phyloP scores from a whole-genome alignment of 495 filamentous ascomycete species.

The Talaromyces wortmannii region DNA sequence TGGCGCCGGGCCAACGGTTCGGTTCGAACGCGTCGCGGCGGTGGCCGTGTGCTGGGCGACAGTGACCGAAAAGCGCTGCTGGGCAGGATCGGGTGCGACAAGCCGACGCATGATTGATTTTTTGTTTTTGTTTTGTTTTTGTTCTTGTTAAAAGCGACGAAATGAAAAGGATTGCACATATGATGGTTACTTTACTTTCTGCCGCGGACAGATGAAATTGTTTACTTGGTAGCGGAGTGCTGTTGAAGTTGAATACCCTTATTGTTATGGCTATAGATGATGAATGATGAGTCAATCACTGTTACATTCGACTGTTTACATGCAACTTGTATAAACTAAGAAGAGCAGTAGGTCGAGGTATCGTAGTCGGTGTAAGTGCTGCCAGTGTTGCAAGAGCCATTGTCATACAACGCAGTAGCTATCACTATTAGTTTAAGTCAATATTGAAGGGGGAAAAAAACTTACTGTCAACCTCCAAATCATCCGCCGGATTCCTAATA shows the following conservation, averaged over 20 bases:
- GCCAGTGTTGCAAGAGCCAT: background rate
- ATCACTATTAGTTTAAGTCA: background rate
- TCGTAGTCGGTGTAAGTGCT: slow-evolving; percentile 1
- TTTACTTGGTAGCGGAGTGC: background rate
- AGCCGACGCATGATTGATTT: slow-evolving; percentile 28
- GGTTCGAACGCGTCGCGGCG: slow-evolving; percentile 23
- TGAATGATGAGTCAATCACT: background rate
- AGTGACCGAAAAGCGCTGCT: slow-evolving; percentile 68
- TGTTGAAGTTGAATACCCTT: slow-evolving; percentile 3
- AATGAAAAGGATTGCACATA: background rate
- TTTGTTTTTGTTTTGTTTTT: background rate
- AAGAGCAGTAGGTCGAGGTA: slow-evolving; percentile 1
- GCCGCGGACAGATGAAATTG: too few relatives aligned
- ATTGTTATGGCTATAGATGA: background rate
- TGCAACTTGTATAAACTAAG: too few relatives aligned
- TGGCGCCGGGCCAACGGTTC: slow-evolving; percentile 36
- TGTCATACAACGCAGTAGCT: slow-evolving; percentile 1
- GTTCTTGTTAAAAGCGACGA: background rate
- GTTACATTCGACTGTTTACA: background rate
- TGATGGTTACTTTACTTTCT: background rate
- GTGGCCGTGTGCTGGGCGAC: slow-evolving; percentile 49
- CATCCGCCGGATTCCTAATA: slow-evolving; percentile 3
- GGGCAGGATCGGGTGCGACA: slow-evolving; percentile 70
- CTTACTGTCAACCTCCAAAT: slow-evolving; percentile 4
- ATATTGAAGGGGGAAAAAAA: background rate